phyloP scores from a whole-genome alignment of 495 filamentous ascomycete genomes.

The Aspergillus olivimuriae region DNA sequence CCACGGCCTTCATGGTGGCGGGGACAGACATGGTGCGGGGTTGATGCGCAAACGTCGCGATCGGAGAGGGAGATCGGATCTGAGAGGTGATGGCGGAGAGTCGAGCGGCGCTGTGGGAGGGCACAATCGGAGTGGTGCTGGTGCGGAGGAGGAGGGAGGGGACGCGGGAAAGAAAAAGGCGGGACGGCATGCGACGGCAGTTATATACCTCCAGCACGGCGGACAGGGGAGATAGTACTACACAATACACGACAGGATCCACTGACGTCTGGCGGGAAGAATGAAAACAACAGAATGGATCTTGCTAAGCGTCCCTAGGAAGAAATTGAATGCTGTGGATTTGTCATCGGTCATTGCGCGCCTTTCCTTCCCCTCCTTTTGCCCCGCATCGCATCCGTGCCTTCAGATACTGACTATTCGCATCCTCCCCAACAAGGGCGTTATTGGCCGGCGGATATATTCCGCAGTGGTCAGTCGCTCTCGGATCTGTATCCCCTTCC shows the following conservation, averaged over 20 bases:
- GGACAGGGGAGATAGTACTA: too few relatives aligned
- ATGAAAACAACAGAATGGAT: not conserved
- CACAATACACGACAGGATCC: too few relatives aligned
- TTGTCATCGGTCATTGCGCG: not conserved
- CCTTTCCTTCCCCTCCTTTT: not conserved
- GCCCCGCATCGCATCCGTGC: not conserved
- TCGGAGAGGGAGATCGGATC: slow-evolving; percentile 4
- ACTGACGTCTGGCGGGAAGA: too few relatives aligned
- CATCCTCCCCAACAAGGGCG: not conserved
- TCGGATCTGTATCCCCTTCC: too few relatives aligned
- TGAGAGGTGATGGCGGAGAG: slow-evolving; percentile 21
- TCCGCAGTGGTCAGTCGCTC: too few relatives aligned
- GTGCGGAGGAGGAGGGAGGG: not conserved
- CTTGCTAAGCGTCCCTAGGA: too few relatives aligned
- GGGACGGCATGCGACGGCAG: not conserved
- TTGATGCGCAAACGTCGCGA: slow-evolving; percentile 1
- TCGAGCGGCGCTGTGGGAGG: slow-evolving; percentile 12
- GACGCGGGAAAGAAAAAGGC: not conserved
- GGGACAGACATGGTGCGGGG: slow-evolving; percentile 41
- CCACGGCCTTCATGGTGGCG: slow-evolving; percentile 68
- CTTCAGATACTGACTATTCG: not conserved
- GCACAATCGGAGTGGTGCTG: too few relatives aligned
- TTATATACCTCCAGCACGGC: too few relatives aligned
- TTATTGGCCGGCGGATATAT: not conserved
- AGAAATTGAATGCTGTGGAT: not conserved